Evolutionary conservation across 108 stramenopile species (phyloP).

Genomic region (Nannochloropsis gaditana): DNA sequence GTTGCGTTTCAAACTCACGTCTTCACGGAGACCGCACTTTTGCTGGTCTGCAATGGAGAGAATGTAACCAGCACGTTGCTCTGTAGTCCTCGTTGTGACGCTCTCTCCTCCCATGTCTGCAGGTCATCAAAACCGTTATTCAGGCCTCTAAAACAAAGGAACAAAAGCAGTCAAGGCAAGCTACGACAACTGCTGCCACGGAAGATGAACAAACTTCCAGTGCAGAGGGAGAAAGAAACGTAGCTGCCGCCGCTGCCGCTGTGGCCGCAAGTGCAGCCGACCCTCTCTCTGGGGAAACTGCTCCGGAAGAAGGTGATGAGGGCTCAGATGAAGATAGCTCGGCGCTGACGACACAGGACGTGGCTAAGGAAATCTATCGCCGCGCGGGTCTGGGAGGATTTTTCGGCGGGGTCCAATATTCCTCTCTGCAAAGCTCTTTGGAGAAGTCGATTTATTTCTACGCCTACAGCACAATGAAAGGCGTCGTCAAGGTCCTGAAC

Average conservation of each 20-base stretch:
- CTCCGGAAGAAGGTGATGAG: background rate
- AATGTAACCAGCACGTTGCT: too few species aligned
- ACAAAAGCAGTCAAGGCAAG: background rate
- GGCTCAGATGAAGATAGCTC: background rate
- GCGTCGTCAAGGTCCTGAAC: conserved; percentile 38
- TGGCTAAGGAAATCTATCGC: background rate
- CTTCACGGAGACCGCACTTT: too few species aligned
- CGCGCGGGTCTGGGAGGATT: background rate
- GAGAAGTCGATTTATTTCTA: conserved; percentile 86
- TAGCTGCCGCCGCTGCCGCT: background rate
- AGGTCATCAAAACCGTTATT: background rate
- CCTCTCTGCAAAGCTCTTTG: conserved; percentile 41
- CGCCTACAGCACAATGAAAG: conserved; percentile 71
- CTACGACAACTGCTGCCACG: background rate
- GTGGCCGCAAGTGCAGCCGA: background rate
- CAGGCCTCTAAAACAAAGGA: background rate
- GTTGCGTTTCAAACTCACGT: too few species aligned
- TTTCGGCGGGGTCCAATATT: conserved; percentile 30
- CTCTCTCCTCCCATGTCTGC: background rate
- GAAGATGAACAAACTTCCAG: background rate
- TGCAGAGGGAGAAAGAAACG: background rate
- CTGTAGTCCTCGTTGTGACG: background rate
- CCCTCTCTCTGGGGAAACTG: background rate
- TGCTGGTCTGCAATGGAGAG: too few species aligned
- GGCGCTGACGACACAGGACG: background rate